phyloP scores from a whole-genome alignment of 495 filamentous ascomycete species.

The Diplogelasinospora grovesii region DNA sequence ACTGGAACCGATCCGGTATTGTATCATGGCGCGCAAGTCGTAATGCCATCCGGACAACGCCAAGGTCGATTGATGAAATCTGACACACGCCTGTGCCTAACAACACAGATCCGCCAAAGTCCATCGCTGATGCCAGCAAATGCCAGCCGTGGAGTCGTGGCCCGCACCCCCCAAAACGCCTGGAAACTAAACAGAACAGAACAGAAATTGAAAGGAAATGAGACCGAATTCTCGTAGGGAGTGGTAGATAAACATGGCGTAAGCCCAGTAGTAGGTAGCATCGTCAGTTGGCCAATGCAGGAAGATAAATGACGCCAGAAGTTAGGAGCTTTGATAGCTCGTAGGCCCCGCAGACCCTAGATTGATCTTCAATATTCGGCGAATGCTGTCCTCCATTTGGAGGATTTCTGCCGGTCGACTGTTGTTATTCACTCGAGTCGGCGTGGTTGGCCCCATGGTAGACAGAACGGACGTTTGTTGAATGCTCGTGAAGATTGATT shows the following conservation, averaged over 20 bases:
- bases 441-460: neutral
- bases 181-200: constrained; percentile 4
- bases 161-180: constrained; percentile 11
- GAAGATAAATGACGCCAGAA: constrained; percentile 3
- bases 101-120: constrained; percentile 2
- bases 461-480: constrained; percentile 1
- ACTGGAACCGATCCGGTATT: no score
- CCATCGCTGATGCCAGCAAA: constrained; percentile 1
- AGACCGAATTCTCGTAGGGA: constrained; percentile 3
- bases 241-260: constrained; percentile 5
- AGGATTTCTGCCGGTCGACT: constrained; percentile 27
- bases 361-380: constrained; percentile 41
- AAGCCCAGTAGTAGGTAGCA: neutral
- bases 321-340: constrained; percentile 20
- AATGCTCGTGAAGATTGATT: neutral
- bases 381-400: constrained; percentile 44
- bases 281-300: neutral
- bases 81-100: neutral
- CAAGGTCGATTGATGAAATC: constrained; percentile 2
- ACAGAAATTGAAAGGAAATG: constrained; percentile 5
- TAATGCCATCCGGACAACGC: constrained; percentile 5
- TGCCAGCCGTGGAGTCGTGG: constrained; percentile 1
- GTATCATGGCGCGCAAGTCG: no score
- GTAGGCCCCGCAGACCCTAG: constrained; percentile 6
- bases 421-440: neutral